Evolutionary conservation across 371 early-diverging fungal genomes (phyloP), one percentile per base, ranked within the genome.

Genomic region (Zopfochytrium polystomum): DNA sequence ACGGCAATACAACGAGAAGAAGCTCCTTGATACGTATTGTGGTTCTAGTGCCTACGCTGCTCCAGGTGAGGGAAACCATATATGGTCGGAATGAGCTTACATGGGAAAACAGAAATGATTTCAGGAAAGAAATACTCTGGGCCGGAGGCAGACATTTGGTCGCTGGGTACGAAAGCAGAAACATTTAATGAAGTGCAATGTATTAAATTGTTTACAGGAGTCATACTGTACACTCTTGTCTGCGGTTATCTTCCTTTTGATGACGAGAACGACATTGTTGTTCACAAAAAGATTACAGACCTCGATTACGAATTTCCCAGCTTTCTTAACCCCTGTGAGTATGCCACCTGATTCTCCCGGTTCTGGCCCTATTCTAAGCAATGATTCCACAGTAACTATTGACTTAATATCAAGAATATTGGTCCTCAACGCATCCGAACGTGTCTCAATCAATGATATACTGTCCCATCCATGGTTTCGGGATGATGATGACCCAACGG

Each of bases 61-160:
- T 2, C 93, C 93, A 46, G 86, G 75, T 72, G 53, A 34, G 55
- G 13, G 27, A 15, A 15, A n/a, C n/a, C n/a, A n/a, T n/a, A n/a
- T 31, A 66, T 55, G 9, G 29, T 53, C 32, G 23, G 30, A n/a
- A 20, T 56, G 60, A 20, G 30, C 25, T 15, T 5, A 46, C 44
- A 30, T 54, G 54, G 9, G 0, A 20, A 18, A 60, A 15, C 47
- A 70, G 90, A 91, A 69, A 83, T 91, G 60, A 84, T 90, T 50
- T 63, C 78, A 43, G 84, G 86, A 29, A 82, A 86, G 66, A 84
- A 87, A 64, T 89, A 91, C 66, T 84, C 85, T 23, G 91, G 92
- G 7, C 84, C 86, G 65, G 86, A 88, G 79, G 87, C 88, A 22
- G 93, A 93, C 70, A 80, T 90, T 35, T 93, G 93, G 93, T 89